Evolutionary conservation across 2,329 filamentous ascomycete genomes (phyloP).

Genomic region (Diaporthe australafricana): DNA sequence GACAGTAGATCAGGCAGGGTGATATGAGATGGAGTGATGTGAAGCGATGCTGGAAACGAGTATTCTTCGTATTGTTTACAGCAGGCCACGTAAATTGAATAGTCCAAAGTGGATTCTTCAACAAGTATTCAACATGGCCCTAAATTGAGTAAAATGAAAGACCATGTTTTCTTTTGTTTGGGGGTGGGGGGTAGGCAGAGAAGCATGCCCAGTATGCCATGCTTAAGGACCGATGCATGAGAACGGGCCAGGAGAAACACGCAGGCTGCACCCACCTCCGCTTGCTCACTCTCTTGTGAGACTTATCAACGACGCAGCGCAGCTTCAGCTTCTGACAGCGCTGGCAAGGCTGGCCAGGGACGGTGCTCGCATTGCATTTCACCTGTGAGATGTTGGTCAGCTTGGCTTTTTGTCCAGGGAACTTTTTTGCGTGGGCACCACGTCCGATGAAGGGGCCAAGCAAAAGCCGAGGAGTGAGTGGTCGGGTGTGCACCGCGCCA

Average conservation of each 20-base stretch:
- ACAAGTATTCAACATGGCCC: neutral
- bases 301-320: slow-evolving; percentile 58
- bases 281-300: slow-evolving; percentile 59
- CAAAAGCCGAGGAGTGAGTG: neutral
- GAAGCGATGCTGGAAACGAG: neutral
- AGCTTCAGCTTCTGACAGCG: slow-evolving; percentile 58
- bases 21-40: neutral
- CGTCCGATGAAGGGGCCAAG: neutral
- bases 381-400: slow-evolving; percentile 48
- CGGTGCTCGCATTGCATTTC: slow-evolving; percentile 55
- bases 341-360: slow-evolving; percentile 55
- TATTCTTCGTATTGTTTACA: neutral
- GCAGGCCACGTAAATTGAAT: too few species aligned
- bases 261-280: slow-evolving; percentile 50
- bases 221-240: neutral
- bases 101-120: too few species aligned
- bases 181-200: neutral
- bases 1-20: neutral
- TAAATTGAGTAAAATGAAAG: neutral
- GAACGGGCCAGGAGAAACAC: neutral
- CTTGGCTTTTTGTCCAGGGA: neutral
- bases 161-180: neutral
- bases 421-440: neutral
- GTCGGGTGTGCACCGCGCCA: neutral
- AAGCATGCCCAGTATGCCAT: neutral